Evolutionary conservation across 2,329 filamentous ascomycete genomes (phyloP), one percentile per base, ranked within the genome.

Genomic region (Fusarium zealandicum): DNA sequence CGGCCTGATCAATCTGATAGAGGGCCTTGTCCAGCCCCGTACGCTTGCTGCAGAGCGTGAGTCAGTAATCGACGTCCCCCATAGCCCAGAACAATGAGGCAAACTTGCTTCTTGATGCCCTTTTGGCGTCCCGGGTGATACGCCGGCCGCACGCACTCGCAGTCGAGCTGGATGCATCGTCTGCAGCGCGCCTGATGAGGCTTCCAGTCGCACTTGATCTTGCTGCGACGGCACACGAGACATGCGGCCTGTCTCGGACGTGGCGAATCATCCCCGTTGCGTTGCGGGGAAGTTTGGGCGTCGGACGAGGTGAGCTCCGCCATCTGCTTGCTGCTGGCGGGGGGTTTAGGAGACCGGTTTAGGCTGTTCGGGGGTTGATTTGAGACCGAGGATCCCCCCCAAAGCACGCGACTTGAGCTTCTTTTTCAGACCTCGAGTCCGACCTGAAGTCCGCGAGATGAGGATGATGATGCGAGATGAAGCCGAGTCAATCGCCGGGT

Each of bases 121-220:
- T 90, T 90, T 67, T 90, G 87, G 42, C 89, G 79, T 7, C 88
- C 88, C 4, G 90, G 82, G 57, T 90, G 87, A 67, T 90, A 90
- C n/a, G 82, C 82, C n/a, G 82, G 88, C 3, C 89, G 84, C 6
- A 89, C 76, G 69, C 88, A 91, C 54, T 90, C 84, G 12, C 75
- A 69, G 28, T 81, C 78, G 7, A 81, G 75, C 65, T 85, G 80
- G 47, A 78, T 74, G 69, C 87, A 90, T 70, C 84, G 80, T 61
- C 85, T 84, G 69, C 87, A 90, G 20, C 79, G 76, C 16, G 74
- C 66, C 53, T 82, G 77, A 35, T 77, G 78, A 16, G 76, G 70
- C 35, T 79, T 78, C 61, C 84, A 82, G 54, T 85, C 82, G 71
- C 87, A 90, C 61, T 84, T 85, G 65, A 88, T 86, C 76, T 90